phyloP scores from a whole-genome alignment of 208 protist species.

The Crithidia expoeki region DNA sequence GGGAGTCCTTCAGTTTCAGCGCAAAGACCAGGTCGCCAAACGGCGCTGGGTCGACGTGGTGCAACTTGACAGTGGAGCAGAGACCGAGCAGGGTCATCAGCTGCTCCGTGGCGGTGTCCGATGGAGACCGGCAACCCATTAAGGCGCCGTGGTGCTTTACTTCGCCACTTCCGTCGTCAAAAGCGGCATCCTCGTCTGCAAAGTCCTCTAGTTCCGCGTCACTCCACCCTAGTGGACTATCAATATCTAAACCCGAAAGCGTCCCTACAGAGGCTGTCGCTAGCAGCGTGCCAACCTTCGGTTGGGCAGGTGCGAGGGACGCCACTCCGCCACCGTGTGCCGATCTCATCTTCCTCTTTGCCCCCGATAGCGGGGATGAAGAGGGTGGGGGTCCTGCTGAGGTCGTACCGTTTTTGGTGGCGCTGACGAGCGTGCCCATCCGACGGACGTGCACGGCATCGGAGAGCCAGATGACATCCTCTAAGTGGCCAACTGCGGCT shows the following conservation, averaged over 20 bases:
- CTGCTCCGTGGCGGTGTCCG: conserved; percentile 16
- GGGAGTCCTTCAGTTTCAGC: conserved; percentile 28
- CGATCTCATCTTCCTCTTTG: background rate
- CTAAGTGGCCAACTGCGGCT: conserved; percentile 16
- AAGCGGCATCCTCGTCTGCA: background rate
- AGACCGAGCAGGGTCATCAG: conserved; percentile 31
- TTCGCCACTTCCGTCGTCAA: background rate
- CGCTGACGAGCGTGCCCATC: conserved; percentile 32
- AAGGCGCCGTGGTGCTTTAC: background rate
- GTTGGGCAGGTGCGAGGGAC: background rate
- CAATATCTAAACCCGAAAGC: conserved; percentile 23
- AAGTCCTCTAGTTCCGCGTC: conserved; percentile 31
- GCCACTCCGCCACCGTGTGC: background rate
- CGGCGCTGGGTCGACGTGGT: conserved; percentile 24
- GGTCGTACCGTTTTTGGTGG: conserved; percentile 3
- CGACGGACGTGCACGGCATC: conserved; percentile 28
- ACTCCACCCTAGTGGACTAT: conserved; percentile 23
- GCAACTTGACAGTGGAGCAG: conserved; percentile 33
- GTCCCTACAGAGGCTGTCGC: conserved; percentile 22
- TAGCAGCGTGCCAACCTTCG: conserved; percentile 21
- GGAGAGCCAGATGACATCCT: conserved; percentile 33
- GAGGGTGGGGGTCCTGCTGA: background rate
- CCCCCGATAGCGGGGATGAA: background rate
- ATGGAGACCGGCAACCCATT: background rate
- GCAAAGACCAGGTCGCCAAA: conserved; percentile 36